Base-by-base conservation (phyloP, 2,329 filamentous ascomycete species). In the Xylaria arbuscula region DNA sequence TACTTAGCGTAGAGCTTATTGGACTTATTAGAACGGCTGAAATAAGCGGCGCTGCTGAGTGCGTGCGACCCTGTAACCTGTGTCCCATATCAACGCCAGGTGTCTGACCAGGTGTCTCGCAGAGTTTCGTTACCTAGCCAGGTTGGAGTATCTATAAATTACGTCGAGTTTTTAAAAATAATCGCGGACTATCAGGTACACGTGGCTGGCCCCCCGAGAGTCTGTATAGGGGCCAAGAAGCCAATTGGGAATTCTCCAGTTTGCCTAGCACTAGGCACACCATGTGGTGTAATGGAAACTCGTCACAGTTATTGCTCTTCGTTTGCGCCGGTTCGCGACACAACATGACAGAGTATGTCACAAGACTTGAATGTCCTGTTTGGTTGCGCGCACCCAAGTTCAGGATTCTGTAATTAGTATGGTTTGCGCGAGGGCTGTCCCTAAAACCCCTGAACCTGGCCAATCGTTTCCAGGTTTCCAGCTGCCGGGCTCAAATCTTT, bases 381-480 rank as follows among this genome's bases (percentile, higher is more conserved):
- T 68, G 28, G 57, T 24, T 53, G 54, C 62, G 47, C 42, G 40
- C 15, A 59, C 5, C 50, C 34, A 38, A 40, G 50, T 32, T 53
- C 11, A 53, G 24, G 17, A 45, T 45, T 15, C 40, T 45, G 40
- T 45, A n/a, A 45, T 17, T 17, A 45, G 40, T 7, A 45, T 45
- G n/a, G 4, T 17, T 5, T 40, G 36, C 22, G 13, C 28, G 22
- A 22, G 36, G 57, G 34, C 38, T 19, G 40, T 28, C 62, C 19
- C 40, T 36, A 54, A 53, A 54, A 61, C 67, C 67, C 67, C 67
- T 70, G 67, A 67, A 67, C 51, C 64, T 42, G 51, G 67, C 60
- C 36, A 51, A 65, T 57, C 3, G 38, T 48, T 67, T 40, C 36
- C 28, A 53, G 47, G 50, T 47, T 42, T 66, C 57, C 42, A 62